Base-by-base conservation (phyloP, 2,329 filamentous ascomycete species). In the Aureobasidium sp. region DNA sequence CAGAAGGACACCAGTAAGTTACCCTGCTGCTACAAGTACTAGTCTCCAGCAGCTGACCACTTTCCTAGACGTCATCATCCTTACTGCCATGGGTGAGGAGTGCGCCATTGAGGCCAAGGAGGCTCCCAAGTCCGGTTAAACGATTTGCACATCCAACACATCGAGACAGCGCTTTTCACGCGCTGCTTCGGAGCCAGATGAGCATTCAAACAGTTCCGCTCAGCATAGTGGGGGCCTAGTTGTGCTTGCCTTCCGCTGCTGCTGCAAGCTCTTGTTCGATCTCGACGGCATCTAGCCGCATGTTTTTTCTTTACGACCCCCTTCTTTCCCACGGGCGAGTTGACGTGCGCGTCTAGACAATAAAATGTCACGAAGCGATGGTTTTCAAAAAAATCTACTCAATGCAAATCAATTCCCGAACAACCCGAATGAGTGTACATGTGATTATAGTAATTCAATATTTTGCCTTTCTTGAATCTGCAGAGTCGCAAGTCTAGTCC, bases 51-150 rank as follows among this genome's bases (percentile, higher is more conserved):
- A 50, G 20, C 59, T 62, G 34, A 61, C 26, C 63, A 55, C 69
- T 72, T 12, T 62, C 27, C n/a, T 67, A 96, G 92, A 92, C 80
- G 88, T 97, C 72, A 88, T 93, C 72, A 86, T 99, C 77, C 89
- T 96, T 76, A 90, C 90, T 72, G 87, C 94, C 76, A 99, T 99
- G 94, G 90, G 90, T 75, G 93, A 99, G 82, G 90, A 97, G 84
- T 81, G 84, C 72, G 89, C 87, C 74, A 88, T 97, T 76, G 92
- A 97, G 76, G 89, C 87, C 80, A 97, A 97, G 87, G 92, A 97
- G 82, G 90, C 90, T 78, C 87, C 89, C 77, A 78, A 74, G 65
- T 65, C 63, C 36, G 56, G 56, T 50, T 65, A 65, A 60, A 63
- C 55, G 41, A 62, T 62, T 61, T 62, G 46, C 53, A 39, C 37